A percentile compares a stretch with the other conserved stretches of the same genome.
These are phyloP conservation scores for Avicennia marina DNA, from an alignment of 257 asterid species.

Conservation along the genomic window DNA sequence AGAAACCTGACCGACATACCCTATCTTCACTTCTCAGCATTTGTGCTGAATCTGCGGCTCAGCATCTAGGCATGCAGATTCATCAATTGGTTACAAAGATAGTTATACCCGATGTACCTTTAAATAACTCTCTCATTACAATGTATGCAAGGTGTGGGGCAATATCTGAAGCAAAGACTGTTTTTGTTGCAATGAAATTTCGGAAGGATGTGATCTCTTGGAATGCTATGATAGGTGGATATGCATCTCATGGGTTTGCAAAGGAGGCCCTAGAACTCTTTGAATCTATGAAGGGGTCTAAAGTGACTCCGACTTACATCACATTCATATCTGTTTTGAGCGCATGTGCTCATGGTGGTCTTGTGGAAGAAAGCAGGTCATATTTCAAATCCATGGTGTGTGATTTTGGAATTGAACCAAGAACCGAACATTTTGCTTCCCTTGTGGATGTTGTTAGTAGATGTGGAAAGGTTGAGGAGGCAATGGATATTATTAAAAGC, in stretches of 20 bases:
- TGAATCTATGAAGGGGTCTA: constrained; percentile 54
- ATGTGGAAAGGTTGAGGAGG: constrained; percentile 63
- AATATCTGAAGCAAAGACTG: constrained; percentile 59
- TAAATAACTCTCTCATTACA: constrained; percentile 76
- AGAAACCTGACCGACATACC: constrained; percentile 71
- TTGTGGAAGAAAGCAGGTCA: constrained; percentile 54
- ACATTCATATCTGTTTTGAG: constrained; percentile 77
- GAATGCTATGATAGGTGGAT: constrained; percentile 92
- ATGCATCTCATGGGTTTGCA: constrained; percentile 69
- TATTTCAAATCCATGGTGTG: constrained; percentile 57
- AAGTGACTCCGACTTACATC: constrained; percentile 58
- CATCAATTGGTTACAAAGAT: constrained; percentile 63
- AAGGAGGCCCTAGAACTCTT: constrained; percentile 63
- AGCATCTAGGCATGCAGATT: constrained; percentile 59
- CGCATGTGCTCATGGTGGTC: constrained; percentile 80
- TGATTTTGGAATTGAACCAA: constrained; percentile 67
- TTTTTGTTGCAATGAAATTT: constrained; percentile 51
- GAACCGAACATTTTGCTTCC: constrained; percentile 72
- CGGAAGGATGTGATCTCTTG: constrained; percentile 70
- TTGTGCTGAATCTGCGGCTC: constrained; percentile 69
- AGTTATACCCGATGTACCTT: constrained; percentile 58
- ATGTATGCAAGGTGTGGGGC: constrained; percentile 86
- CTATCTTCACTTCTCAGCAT: constrained; percentile 72
- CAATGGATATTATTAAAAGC: constrained; percentile 43
- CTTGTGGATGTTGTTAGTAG: constrained; percentile 79